Base-by-base conservation (phyloP, 1,284 basidiomycete species). In the Ustilago curta region DNA sequence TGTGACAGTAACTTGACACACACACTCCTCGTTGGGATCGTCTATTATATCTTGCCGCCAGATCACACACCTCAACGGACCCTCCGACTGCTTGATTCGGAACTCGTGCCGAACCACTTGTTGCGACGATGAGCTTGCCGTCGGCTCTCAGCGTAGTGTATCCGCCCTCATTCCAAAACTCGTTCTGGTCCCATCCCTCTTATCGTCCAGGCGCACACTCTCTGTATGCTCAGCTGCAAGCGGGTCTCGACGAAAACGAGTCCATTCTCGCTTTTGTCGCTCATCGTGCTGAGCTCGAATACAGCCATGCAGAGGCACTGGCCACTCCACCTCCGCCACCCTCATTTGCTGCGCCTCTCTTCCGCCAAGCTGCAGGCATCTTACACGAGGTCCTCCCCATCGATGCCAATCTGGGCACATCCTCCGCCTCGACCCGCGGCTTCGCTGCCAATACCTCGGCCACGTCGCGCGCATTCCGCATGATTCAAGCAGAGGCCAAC, bases 131-230 rank as follows among this genome's bases (percentile, higher is more conserved):
- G 83, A 81, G 80, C 40, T 58, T 75, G 11, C 76, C 79, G 9
- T 77, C 81, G 21, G 53, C 61, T 25, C 73, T 83, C 27, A 77
- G 64, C 23, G 73, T 83, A 25, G 51, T 72, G 11, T 78, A 83
- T 63, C 82, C 81, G 44, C 72, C 76, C 11, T 72, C 70, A 1
- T 81, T 84, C 53, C 48, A 66, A 7, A 78, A 76, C 57, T 82
- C 78, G 32, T 84, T 83, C 62, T 84, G 83, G 83, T 75, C 82
- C 9, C 53, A 61, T 47, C 80, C 83, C 11, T 74, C 77, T n/a
- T 84, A 84, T 50, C 71, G 83, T 37, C 62, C 63, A 32, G 80
- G 80, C 8, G 77, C 76, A 1, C 59, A 72, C 18, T 64, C 65
- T 11, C 74, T 83, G 23, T 84, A 82, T 51, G 39, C 75, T 18